Conservation (phyloP, 2,329 filamentous ascomycete species). For the Penicillium sp. region DNA sequence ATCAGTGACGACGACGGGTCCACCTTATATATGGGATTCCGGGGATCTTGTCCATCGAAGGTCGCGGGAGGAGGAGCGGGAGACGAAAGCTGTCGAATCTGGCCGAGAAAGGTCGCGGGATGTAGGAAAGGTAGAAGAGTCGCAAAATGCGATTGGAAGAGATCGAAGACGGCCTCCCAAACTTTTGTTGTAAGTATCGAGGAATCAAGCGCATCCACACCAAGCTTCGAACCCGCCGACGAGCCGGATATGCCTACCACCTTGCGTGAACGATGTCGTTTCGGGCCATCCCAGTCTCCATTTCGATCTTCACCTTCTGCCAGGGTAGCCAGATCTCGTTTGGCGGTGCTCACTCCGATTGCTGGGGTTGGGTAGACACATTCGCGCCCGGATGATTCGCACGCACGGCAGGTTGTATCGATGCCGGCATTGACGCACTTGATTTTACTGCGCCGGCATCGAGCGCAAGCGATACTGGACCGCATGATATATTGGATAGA, state of each 20-base stretch:
- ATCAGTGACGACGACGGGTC: conserved; percentile 48
- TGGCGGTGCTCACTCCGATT: conserved; percentile 36
- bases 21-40: conserved; percentile 29
- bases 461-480: conserved; percentile 74
- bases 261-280: conserved; percentile 42
- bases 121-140: conserved; percentile 58
- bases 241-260: conserved; percentile 29
- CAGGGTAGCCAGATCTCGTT: conserved; percentile 38
- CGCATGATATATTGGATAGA: conserved; percentile 52
- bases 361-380: conserved; percentile 65
- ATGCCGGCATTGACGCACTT: conserved; percentile 80
- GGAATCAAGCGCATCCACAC: conserved; percentile 49
- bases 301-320: conserved; percentile 41
- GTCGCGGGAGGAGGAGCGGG: conserved; percentile 15
- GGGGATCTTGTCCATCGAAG: conserved; percentile 28
- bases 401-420: conserved; percentile 69
- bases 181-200: conserved; percentile 52
- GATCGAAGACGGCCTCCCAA: conserved; percentile 58
- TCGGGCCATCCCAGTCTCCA: conserved; percentile 44
- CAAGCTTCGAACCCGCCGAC: conserved; percentile 34
- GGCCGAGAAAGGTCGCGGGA: conserved; percentile 53
- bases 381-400: conserved; percentile 67
- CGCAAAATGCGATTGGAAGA: conserved; percentile 59
- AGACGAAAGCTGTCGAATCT: conserved; percentile 42
- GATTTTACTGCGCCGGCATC: conserved; percentile 77